phyloP scores from a whole-genome alignment of 169 alveolate genomes.

The Amoebophrya sp. region DNA sequence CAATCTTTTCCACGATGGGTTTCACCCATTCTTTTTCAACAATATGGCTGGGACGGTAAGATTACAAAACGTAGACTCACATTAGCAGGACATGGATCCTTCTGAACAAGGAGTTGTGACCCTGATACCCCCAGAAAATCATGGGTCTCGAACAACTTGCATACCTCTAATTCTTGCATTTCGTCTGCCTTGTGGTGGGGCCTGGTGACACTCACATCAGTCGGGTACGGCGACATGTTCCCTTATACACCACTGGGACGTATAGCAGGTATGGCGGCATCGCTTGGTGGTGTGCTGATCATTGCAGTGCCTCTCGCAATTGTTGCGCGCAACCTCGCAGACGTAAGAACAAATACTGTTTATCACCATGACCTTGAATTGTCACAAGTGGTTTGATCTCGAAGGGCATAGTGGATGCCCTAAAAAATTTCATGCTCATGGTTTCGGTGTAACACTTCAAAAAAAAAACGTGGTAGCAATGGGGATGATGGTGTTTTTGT shows the following conservation, averaged over 20 bases:
- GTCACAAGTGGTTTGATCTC: no score
- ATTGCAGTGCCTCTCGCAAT: not conserved
- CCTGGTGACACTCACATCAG: not conserved
- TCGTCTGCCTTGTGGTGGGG: not conserved
- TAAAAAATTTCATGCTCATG: no score
- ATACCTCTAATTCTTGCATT: not conserved
- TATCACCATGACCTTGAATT: no score
- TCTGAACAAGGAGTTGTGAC: no score
- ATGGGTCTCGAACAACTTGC: no score
- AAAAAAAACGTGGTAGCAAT: no score
- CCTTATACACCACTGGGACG: not conserved
- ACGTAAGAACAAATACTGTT: no score
- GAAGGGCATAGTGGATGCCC: no score
- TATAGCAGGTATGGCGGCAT: not conserved
- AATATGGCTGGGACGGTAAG: not conserved
- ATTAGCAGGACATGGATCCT: no score
- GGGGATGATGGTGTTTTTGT: no score
- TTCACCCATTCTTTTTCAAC: not conserved
- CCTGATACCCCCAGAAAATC: no score
- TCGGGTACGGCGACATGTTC: not conserved
- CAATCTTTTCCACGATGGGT: not conserved
- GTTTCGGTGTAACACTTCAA: no score
- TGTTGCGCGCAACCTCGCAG: slow-evolving; percentile 13
- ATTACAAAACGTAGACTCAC: not conserved
- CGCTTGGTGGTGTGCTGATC: not conserved